Evolutionary conservation across 148 eudicot genomes (phyloP).

Genomic region (Cornus kousa): DNA sequence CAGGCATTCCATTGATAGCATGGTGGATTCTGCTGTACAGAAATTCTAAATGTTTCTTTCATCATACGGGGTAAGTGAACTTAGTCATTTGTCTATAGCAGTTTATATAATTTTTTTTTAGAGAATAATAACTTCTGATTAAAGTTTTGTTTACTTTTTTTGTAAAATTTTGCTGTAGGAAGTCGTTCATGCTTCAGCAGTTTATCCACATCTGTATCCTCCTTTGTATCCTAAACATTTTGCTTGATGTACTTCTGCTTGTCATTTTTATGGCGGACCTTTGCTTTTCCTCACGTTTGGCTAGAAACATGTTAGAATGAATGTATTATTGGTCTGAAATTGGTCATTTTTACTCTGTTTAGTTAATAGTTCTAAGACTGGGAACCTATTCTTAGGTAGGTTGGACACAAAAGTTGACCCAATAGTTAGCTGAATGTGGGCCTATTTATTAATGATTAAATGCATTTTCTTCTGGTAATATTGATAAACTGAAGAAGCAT

Average conservation of each 20-base stretch:
- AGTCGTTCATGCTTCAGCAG: slow-evolving; percentile 60
- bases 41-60: slow-evolving; percentile 13
- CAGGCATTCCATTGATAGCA: slow-evolving; percentile 2
- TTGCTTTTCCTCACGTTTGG: neutral
- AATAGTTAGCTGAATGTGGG: neutral
- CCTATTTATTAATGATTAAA: too few relatives aligned
- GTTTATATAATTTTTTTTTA: slow-evolving; percentile 16
- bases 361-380: neutral
- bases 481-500: neutral
- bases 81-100: slow-evolving; percentile 6
- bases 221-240: slow-evolving; percentile 73
- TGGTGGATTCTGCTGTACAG: neutral
- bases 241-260: slow-evolving; percentile 5
- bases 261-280: slow-evolving; percentile 1
- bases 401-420: neutral
- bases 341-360: neutral
- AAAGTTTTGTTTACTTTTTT: slow-evolving; percentile 35
- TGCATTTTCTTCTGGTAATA: neutral
- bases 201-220: slow-evolving; percentile 73
- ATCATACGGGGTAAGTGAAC: slow-evolving; percentile 15
- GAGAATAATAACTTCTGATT: slow-evolving; percentile 15
- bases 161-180: slow-evolving; percentile 53
- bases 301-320: neutral
- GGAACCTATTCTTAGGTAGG: neutral
- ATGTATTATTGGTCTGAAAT: neutral